Evolutionary conservation across 1,284 basidiomycete genomes (phyloP).

Genomic region (Ganoderma lucidum): DNA sequence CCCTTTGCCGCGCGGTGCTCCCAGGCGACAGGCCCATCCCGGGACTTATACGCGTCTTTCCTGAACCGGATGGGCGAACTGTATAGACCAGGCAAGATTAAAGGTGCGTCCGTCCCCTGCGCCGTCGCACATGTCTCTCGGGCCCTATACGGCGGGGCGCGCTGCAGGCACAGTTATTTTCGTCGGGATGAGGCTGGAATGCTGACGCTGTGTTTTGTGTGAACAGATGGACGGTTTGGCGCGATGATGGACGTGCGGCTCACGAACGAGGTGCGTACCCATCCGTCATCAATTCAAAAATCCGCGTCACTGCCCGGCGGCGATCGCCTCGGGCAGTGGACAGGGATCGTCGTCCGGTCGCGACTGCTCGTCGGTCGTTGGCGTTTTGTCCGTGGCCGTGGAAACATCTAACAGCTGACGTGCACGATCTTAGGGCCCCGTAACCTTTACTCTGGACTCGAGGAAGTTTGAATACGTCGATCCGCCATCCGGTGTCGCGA

Average conservation of each 20-base stretch:
- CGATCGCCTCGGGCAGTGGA: neutral
- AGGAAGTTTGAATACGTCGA: constrained; percentile 69
- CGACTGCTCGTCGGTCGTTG: constrained; percentile 10
- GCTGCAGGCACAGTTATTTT: constrained; percentile 23
- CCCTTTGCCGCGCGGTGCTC: constrained; percentile 19
- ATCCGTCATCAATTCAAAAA: constrained; percentile 12
- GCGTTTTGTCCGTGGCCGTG: constrained; percentile 24
- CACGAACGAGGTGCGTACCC: constrained; percentile 77
- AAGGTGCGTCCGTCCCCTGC: constrained; percentile 58
- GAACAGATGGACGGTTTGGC: constrained; percentile 86
- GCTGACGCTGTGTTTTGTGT: constrained; percentile 25
- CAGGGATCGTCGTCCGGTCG: neutral
- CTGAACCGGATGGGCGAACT: constrained; percentile 68
- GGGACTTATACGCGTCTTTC: constrained; percentile 76
- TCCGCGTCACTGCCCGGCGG: constrained; percentile 3
- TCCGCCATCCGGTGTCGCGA: constrained; percentile 27
- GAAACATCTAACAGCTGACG: constrained; percentile 13
- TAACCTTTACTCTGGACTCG: constrained; percentile 84
- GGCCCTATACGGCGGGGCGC: constrained; percentile 22
- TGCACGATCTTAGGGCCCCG: constrained; percentile 66
- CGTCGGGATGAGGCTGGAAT: constrained; percentile 11
- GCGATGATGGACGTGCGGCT: constrained; percentile 93
- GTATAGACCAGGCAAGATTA: constrained; percentile 79
- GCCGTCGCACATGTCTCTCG: constrained; percentile 24
- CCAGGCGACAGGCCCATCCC: constrained; percentile 73